A percentile compares a stretch with the other conserved stretches of the same genome.
Conservation (phyloP, 129 eudicot species). For the Artemisia tridentata region DNA sequence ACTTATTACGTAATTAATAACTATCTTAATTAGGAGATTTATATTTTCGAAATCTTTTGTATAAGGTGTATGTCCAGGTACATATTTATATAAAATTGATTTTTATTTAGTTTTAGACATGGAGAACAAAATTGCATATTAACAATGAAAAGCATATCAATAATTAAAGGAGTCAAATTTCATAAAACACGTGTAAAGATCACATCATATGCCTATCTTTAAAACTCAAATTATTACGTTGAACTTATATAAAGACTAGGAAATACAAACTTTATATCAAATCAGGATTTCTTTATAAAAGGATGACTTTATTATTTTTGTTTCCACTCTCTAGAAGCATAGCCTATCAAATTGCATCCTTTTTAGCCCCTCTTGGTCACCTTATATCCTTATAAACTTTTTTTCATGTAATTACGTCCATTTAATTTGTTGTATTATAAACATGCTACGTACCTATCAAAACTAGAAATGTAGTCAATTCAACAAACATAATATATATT, state of each 20-base stretch:
- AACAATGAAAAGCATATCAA: background rate
- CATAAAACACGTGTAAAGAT: background rate
- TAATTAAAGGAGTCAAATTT: background rate
- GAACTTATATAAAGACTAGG: too few species aligned
- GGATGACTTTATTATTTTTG: background rate
- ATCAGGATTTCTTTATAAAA: conserved; percentile 16
- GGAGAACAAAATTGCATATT: too few species aligned
- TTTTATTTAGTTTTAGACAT: too few species aligned
- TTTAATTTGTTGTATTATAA: conserved; percentile 12
- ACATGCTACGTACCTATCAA: conserved; percentile 21
- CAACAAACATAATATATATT: conserved; percentile 1
- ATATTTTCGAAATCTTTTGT: too few species aligned
- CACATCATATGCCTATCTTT: background rate
- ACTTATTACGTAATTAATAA: too few species aligned
- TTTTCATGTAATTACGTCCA: background rate
- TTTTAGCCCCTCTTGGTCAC: conserved; percentile 28
- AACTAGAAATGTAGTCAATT: conserved; percentile 18
- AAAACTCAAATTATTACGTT: background rate
- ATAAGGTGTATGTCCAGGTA: too few species aligned
- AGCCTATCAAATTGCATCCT: conserved; percentile 28
- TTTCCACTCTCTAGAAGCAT: conserved; percentile 34
- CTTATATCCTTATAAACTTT: conserved; percentile 4
- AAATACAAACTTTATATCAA: conserved; percentile 5
- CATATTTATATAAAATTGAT: too few species aligned
- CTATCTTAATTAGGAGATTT: too few species aligned